Conservation (phyloP, 768 basidiomycete genomes). For the Mycena epipterygia region DNA sequence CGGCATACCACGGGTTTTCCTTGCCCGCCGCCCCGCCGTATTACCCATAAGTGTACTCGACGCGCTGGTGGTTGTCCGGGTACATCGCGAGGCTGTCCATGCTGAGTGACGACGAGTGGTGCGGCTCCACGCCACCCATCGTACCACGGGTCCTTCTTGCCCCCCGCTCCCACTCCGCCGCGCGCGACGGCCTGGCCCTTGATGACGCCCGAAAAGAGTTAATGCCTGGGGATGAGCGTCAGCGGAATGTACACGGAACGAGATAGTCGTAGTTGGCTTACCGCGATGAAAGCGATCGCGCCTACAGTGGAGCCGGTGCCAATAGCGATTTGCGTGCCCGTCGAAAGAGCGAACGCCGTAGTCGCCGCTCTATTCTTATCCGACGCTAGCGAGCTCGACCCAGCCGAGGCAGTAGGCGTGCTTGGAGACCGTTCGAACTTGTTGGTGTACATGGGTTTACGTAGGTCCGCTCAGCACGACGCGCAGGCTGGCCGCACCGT, state of each 20-base stretch:
- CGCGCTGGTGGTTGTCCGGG: too few relatives aligned
- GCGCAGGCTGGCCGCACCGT: conserved; percentile 60
- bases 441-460: too few relatives aligned
- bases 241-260: neutral
- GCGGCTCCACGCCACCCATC: conserved; percentile 22
- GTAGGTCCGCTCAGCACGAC: too few relatives aligned
- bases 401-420: too few relatives aligned
- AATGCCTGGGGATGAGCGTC: conserved; percentile 17
- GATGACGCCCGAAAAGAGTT: neutral
- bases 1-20: too few relatives aligned
- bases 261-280: neutral
- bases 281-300: conserved; percentile 17
- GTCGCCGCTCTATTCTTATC: neutral
- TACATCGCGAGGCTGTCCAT: too few relatives aligned
- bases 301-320: conserved; percentile 14
- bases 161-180: neutral
- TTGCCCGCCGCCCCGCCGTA: too few relatives aligned
- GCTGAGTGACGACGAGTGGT: too few relatives aligned
- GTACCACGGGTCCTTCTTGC: conserved; percentile 29
- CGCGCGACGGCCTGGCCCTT: conserved; percentile 1
- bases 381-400: too few relatives aligned
- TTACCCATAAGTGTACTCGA: too few relatives aligned
- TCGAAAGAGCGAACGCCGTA: conserved; percentile 25
- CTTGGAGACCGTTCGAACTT: neutral
- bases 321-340: conserved; percentile 27